Conservation (phyloP, 306 rosid species). For the Chamaecrista fasciculata region DNA sequence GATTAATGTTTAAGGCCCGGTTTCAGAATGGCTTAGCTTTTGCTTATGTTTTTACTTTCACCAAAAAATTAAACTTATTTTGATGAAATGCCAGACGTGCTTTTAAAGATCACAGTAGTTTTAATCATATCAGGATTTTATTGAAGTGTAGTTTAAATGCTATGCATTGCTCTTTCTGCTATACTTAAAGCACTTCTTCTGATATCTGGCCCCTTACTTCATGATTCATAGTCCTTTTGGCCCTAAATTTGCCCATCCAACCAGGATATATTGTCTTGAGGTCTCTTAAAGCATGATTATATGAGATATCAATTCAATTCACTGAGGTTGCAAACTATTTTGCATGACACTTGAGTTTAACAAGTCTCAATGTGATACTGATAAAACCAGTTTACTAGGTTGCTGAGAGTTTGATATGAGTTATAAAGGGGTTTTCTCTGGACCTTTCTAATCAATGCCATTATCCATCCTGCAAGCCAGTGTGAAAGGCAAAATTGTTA, state of each 20-base stretch:
- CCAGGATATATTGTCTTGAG: not conserved
- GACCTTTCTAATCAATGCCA: not conserved
- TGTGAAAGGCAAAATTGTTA: not conserved
- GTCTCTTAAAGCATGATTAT: not conserved
- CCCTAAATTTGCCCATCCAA: slow-evolving; percentile 1
- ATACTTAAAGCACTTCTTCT: not conserved
- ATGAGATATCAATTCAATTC: not conserved
- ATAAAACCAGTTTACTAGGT: not conserved
- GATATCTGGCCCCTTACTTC: not conserved
- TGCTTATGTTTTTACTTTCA: not conserved
- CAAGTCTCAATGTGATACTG: slow-evolving; percentile 3
- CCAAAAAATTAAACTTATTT: not conserved
- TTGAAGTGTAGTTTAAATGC: no score
- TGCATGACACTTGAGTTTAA: not conserved
- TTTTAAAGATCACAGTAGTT: not conserved
- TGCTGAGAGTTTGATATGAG: slow-evolving; percentile 11
- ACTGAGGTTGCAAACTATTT: not conserved
- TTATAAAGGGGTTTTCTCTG: not conserved
- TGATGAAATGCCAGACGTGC: not conserved
- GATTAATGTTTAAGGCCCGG: not conserved
- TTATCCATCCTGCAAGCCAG: not conserved
- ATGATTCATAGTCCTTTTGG: slow-evolving; percentile 13
- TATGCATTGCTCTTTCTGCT: not conserved
- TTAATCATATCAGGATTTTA: not conserved
- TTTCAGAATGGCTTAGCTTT: not conserved